Conservation (phyloP, 805 yeast species). For the Suhomyces sp. region DNA sequence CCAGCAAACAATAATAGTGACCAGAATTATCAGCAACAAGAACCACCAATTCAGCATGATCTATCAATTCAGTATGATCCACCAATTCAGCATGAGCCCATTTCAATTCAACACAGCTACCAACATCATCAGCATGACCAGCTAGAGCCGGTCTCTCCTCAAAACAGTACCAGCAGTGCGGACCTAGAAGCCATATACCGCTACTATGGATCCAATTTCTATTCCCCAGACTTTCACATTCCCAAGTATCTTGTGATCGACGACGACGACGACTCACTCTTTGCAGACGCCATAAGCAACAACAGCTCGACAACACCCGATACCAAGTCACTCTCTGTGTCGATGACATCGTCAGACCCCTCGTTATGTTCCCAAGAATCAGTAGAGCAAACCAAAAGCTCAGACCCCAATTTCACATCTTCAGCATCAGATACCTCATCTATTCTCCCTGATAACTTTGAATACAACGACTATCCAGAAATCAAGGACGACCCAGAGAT, state of each 20-base stretch:
- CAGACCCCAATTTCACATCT: neutral
- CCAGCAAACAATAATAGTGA: neutral
- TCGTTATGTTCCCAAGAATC: neutral
- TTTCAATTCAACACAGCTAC: neutral
- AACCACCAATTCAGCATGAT: no score
- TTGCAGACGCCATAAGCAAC: slow-evolving; percentile 10
- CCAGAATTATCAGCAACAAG: neutral
- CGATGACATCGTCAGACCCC: neutral
- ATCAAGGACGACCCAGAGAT: neutral
- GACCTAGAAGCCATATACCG: slow-evolving; percentile 2
- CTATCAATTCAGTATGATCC: neutral
- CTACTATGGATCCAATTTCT: neutral
- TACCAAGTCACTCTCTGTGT: neutral
- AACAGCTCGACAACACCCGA: neutral
- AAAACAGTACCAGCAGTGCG: neutral
- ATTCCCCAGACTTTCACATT: neutral
- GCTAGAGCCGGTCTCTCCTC: neutral
- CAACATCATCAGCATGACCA: neutral
- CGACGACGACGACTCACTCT: slow-evolving; percentile 14
- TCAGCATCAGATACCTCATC: neutral
- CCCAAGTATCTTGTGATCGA: slow-evolving; percentile 7
- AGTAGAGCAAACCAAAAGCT: neutral
- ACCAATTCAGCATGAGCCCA: neutral
- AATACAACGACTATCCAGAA: neutral
- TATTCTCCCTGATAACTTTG: slow-evolving; percentile 1